phyloP scores from a whole-genome alignment of 2,329 filamentous ascomycete species.

The Fusarium anthophilum region DNA sequence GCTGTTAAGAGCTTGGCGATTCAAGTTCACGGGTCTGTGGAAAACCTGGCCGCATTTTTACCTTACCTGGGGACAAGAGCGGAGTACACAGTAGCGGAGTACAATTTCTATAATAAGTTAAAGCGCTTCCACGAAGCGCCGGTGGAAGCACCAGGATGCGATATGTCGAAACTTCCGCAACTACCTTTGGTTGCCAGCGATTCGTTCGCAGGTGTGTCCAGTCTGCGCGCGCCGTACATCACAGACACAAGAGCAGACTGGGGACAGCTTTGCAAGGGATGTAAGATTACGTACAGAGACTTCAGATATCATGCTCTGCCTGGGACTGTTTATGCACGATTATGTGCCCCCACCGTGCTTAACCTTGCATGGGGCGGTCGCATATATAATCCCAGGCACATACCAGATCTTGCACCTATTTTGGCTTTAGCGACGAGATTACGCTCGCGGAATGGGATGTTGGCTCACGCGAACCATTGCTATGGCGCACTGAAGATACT shows the following conservation, averaged over 20 bases:
- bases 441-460: background rate
- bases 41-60: background rate
- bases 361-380: no score
- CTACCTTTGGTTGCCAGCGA: fast-evolving
- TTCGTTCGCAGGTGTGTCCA: background rate
- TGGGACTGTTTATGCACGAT: background rate
- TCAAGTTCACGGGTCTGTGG: background rate
- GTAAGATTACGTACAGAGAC: background rate
- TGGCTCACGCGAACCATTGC: fast-evolving
- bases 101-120: fast-evolving
- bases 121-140: background rate
- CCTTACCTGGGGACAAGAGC: background rate
- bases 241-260: background rate
- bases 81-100: fast-evolving
- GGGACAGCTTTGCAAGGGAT: background rate
- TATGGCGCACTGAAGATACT: background rate
- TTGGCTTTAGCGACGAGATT: background rate
- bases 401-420: fast-evolving
- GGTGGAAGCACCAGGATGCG: background rate
- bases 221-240: background rate
- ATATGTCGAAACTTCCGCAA: background rate
- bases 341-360: background rate
- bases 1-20: background rate
- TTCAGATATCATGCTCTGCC: background rate
- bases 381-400: fast-evolving